These are phyloP conservation scores for Fraxinus paxiana DNA, from an alignment of 305 asterid genomes.

Conservation along the genomic window DNA sequence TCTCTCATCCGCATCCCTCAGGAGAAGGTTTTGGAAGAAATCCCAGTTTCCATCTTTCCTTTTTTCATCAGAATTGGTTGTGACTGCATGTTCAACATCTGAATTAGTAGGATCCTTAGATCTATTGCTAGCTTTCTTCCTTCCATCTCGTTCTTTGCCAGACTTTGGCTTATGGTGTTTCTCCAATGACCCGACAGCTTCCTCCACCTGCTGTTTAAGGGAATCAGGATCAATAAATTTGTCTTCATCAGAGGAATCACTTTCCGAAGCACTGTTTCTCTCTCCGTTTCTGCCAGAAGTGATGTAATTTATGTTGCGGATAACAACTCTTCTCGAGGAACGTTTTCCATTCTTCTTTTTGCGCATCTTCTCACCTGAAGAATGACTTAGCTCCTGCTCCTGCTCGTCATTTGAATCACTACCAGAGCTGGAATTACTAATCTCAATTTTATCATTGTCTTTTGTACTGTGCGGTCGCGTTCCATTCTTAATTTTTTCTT, in stretches of 20 bases:
- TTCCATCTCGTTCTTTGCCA: conserved; percentile 32
- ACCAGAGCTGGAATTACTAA: conserved; percentile 30
- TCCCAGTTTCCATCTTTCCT: conserved; percentile 59
- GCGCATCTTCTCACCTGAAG: conserved; percentile 22
- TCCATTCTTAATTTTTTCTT: conserved; percentile 26
- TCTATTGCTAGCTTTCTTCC: conserved; percentile 33
- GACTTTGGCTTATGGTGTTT: conserved; percentile 46
- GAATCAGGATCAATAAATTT: conserved; percentile 43
- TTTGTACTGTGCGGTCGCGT: conserved; percentile 1
- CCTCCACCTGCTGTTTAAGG: conserved; percentile 56
- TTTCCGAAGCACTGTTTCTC: conserved; percentile 29
- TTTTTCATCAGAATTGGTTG: conserved; percentile 32
- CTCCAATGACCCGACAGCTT: conserved; percentile 53
- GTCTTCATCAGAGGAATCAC: conserved; percentile 47
- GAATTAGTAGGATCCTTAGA: conserved; percentile 24
- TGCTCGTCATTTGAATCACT: conserved; percentile 38
- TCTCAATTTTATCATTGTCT: conserved; percentile 21
- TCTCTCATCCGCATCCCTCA: conserved; percentile 54
- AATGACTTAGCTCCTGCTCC: conserved; percentile 28
- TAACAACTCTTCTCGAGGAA: conserved; percentile 66
- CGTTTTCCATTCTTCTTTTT: conserved; percentile 38
- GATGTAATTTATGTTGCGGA: conserved; percentile 78
- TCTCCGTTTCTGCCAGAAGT: conserved; percentile 51
- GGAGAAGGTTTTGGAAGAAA: conserved; percentile 66
- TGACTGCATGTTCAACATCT: conserved; percentile 28